Base-by-base conservation (phyloP, 129 eudicot genomes). In the Saposhnikovia divaricata region DNA sequence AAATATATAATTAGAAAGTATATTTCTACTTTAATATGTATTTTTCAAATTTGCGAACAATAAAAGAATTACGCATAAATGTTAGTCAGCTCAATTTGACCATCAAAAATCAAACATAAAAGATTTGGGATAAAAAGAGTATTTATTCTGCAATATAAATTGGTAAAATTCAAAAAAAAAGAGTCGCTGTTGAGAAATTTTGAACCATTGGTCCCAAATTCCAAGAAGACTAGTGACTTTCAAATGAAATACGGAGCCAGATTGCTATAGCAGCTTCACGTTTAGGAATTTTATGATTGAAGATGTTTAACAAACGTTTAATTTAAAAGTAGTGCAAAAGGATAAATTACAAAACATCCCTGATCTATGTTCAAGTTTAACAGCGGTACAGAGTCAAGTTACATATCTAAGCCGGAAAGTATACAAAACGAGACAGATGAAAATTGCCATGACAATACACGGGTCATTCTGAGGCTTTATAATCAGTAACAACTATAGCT, bases 401-500 rank as follows among this genome's bases (percentile, higher is more conserved):
- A 68, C 31, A 61, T 2, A 4, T 61, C 40, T 34, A 68, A 68
- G 72, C 34, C 39, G 42, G 23, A 68, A 68, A 68, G 23, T 68
- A 68, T 68, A 68, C 21, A 2, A 68, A 13, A 14, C 39, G 21
- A 68, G 31, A 68, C 42, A 68, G 21, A 68, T 31, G 39, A 68
- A 68, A 68, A 27, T 31, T 68, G 73, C 21, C 40, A 66, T n/a
- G n/a, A n/a, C n/a, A n/a, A n/a, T 6, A 34, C 37, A 34, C 37
- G 10, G 4, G 40, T 79, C 81, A 79, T 79, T 65, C 47, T 27
- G 34, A 12, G 19, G 81, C 57, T 43, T 55, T 18, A 79, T 31
- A 14, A 78, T 38, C 75, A 78, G 85, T 45, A 48, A 81, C 78
- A 63, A 74, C 76, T 48, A 91, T 81, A 51, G 77, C 75, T 76